These are phyloP conservation scores for Martensiomyces pterosporus DNA, from an alignment of 192 early-diverging fungal species.

Conservation along the genomic window DNA sequence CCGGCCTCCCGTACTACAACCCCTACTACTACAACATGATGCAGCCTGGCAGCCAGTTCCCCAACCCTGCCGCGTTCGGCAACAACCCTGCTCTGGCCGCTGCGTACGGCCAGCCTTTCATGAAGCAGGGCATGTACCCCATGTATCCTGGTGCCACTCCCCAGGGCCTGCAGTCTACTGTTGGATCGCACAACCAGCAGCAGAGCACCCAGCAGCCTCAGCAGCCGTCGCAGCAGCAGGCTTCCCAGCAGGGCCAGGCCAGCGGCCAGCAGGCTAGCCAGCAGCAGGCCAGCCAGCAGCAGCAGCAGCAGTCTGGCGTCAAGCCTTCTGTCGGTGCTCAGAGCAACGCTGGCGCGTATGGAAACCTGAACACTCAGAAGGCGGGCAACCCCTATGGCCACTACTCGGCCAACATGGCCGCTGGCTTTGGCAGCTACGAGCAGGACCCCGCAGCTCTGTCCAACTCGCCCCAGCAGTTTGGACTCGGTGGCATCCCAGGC, in stretches of 20 bases:
- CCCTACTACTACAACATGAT: conserved; percentile 68
- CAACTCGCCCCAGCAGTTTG: conserved; percentile 48
- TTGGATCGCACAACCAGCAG: conserved; percentile 35
- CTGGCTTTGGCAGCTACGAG: conserved; percentile 44
- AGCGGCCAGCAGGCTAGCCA: conserved; percentile 24
- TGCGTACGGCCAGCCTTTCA: conserved; percentile 83
- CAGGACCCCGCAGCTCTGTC: conserved; percentile 39
- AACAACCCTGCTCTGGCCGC: conserved; percentile 60
- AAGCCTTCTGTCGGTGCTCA: conserved; percentile 27
- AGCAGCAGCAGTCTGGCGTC: conserved; percentile 30
- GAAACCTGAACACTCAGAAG: conserved; percentile 48
- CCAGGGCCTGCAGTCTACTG: conserved; percentile 26
- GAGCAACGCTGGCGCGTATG: conserved; percentile 24
- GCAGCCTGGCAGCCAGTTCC: conserved; percentile 77
- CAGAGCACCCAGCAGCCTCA: conserved; percentile 31
- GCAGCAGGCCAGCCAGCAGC: conserved; percentile 35
- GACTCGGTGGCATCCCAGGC: conserved; percentile 39
- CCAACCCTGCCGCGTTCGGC: conserved; percentile 62
- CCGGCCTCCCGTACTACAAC: conserved; percentile 73
- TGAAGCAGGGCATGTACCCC: conserved; percentile 88
- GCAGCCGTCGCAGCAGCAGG: conserved; percentile 33
- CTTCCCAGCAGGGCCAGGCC: conserved; percentile 45
- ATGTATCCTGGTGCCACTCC: conserved; percentile 58
- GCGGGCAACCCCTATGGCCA: conserved; percentile 44
- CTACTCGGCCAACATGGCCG: conserved; percentile 40